Base-by-base conservation (phyloP, 129 eudicot species). In the Scalesia atractyloides region DNA sequence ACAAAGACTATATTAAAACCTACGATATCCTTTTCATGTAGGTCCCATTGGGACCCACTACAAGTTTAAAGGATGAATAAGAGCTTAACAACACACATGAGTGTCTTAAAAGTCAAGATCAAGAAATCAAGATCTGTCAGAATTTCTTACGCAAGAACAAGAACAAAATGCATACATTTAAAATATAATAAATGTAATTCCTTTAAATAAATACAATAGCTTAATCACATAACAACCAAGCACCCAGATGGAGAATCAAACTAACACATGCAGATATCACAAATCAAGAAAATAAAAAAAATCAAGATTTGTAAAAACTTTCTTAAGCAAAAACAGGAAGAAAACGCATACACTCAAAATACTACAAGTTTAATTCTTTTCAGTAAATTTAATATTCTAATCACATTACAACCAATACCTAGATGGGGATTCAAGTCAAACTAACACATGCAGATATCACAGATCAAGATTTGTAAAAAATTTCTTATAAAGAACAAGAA, bases 71-170 rank as follows among this genome's bases (percentile, higher is more conserved):
- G 77, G 2, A 43, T 65, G 36, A 63, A 70, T 70, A 41, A 39
- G 19, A 78, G 30, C 52, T 14, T 64, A 5, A 64, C 73, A 78
- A 6, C 68, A 26, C 62, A 63, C 52, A 68, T 50, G 82, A 57
- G 78, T 78, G 72, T 64, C 82, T 78, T 78, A 16, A 58, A 79
- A 79, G 83, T 79, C 79, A 74, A 73, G 72, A 68, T 67, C 75
- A 80, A 62, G 60, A 61, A 34, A 44, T 36, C 37, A 80, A 47
- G 24, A 73, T 52, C 37, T 14, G 22, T 34, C 20, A 24, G 34
- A 62, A 22, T 19, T 54, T 43, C 74, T 7, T 63, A 63, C 15
- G 22, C 67, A 75, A 41, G 19, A 75, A 65, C 66, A 66, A 64
- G 5, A 36, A 36, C 41, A 39, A 39, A 39, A 39, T 39, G 44